Base-by-base conservation (phyloP, 257 asterid genomes). In the Lavandula angustifolia region DNA sequence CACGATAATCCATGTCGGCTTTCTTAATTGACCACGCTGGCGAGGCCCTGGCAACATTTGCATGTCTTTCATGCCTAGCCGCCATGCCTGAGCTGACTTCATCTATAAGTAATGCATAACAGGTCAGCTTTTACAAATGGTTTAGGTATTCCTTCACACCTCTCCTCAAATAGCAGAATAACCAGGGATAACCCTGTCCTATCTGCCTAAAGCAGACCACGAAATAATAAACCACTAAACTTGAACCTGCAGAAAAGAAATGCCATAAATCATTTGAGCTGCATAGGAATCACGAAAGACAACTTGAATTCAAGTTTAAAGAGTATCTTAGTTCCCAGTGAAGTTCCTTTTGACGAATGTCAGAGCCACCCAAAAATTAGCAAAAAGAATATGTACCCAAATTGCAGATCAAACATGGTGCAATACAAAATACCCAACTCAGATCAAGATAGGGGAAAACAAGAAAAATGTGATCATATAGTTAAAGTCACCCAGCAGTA, bases 1-100 rank as follows among this genome's bases (percentile, higher is more conserved):
- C 37, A 87, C 76, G 18, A 94, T 83, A 66, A 94, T 88, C 99
- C 99, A 91, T 27, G 89, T 94, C 48, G 96, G 99, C 83, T 91
- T 94, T 84, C 80, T 88, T 66, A 83, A 66, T 52, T 83, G 99
- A 72, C 83, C 66, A 12, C 95, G 96, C 73, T 88, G 95, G 72
- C 98, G 98, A 74, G 91, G 77, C 76, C 60, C 81, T 49, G 85
- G 94, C 84, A 83, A 66, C 73, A 86, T 81, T 80, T 80, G 92
- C 82, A 76, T 79, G 77, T 81, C 92, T 73, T 87, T 94, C 87
- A 80, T 79, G 92, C 97, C 92, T 64, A 83, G 66, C 78, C 92
- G 95, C 92, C 95, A 94, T 54, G 81, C 87, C 83, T 83, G 92
- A 86, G 79, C 61, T 64, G 92, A 78, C 83, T 87, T 94, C 98